These are phyloP conservation scores for Penicillium brasilianum DNA, from an alignment of 2,329 filamentous ascomycete genomes.

Conservation along the genomic window DNA sequence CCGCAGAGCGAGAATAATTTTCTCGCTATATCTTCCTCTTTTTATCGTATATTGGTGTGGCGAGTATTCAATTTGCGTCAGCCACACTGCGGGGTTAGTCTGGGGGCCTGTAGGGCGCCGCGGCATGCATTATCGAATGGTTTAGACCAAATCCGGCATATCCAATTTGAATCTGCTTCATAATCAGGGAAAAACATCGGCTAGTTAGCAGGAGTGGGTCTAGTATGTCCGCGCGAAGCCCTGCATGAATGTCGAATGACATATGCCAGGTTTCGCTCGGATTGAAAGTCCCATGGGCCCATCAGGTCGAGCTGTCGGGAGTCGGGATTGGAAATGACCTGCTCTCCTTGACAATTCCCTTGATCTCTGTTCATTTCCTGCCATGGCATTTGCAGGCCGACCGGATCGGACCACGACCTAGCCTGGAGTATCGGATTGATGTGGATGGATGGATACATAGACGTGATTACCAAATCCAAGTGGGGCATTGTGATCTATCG, in stretches of 20 bases:
- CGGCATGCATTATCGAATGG: not conserved
- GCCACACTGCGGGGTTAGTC: not conserved
- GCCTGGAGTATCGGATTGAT: not conserved
- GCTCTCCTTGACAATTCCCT: not conserved
- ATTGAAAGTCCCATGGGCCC: not conserved
- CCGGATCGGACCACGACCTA: not conserved
- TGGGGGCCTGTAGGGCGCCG: not conserved
- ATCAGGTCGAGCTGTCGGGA: not conserved
- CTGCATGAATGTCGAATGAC: not conserved
- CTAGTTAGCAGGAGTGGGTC: not conserved
- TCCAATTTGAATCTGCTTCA: no score
- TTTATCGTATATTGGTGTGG: not conserved
- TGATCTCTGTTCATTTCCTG: no score
- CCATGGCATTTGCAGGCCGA: no score
- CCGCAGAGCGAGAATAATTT: not conserved
- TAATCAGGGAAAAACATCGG: no score
- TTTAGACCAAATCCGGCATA: no score
- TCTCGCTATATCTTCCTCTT: not conserved
- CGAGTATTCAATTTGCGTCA: not conserved
- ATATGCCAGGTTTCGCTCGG: not conserved
- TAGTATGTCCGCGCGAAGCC: not conserved
- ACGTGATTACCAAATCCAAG: not conserved
- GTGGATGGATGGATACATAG: not conserved
- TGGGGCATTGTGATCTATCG: conserved; percentile 26
- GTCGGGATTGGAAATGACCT: not conserved